Evolutionary conservation across 1,284 basidiomycete genomes (phyloP).

Genomic region (Mycena citricolor): DNA sequence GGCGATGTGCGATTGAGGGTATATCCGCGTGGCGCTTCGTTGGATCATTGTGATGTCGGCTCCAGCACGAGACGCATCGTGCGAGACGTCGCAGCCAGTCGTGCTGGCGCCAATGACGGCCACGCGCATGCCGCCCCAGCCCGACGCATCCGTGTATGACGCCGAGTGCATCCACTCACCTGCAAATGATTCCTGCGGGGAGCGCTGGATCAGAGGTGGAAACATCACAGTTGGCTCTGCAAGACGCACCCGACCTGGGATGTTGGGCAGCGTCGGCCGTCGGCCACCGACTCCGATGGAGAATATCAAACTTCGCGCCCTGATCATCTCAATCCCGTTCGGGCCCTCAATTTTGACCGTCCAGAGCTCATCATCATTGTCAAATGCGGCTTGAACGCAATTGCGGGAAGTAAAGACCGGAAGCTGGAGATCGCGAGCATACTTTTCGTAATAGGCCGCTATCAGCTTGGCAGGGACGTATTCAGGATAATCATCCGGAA

Average conservation of each 20-base stretch:
- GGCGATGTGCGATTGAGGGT: conserved; percentile 12
- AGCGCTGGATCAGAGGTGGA: conserved; percentile 34
- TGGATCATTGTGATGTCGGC: conserved; percentile 16
- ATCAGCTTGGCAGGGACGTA: conserved; percentile 21
- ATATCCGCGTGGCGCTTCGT: conserved; percentile 21
- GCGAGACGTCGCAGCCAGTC: too few relatives aligned
- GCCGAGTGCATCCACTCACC: conserved; percentile 18
- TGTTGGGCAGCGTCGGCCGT: conserved; percentile 9
- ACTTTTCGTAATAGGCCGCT: conserved; percentile 18
- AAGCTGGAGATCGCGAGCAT: conserved; percentile 14
- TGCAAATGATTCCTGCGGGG: conserved; percentile 13
- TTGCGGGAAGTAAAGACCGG: conserved; percentile 14
- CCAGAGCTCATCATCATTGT: conserved; percentile 11
- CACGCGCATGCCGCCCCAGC: conserved; percentile 18
- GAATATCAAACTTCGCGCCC: conserved; percentile 12
- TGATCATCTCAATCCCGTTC: conserved; percentile 6
- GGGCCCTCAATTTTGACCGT: conserved; percentile 8
- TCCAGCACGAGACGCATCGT: too few relatives aligned
- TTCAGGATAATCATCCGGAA: conserved; percentile 19
- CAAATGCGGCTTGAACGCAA: conserved; percentile 14
- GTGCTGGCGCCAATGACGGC: conserved; percentile 18
- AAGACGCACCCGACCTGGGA: conserved; percentile 16
- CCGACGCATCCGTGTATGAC: conserved; percentile 12
- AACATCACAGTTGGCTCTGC: conserved; percentile 12
- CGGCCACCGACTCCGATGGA: conserved; percentile 19